These are phyloP conservation scores for Sugiyamaella pinicola DNA, from an alignment of 1,139 yeast genomes.

Conservation along the genomic window DNA sequence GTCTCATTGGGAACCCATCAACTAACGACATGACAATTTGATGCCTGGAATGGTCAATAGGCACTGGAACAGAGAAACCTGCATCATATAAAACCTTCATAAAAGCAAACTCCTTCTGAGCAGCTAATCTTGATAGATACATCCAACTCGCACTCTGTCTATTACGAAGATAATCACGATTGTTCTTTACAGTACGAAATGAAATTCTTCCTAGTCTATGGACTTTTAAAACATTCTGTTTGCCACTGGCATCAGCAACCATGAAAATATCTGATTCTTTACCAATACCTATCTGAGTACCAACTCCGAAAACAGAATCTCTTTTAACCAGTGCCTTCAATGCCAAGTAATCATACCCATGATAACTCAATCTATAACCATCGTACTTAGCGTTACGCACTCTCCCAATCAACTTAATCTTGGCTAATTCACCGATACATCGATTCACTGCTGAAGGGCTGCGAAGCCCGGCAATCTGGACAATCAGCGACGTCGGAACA, in stretches of 20 bases:
- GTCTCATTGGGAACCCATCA: constrained; percentile 87
- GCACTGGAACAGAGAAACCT: constrained; percentile 85
- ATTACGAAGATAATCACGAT: constrained; percentile 83
- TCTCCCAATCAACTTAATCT: constrained; percentile 72
- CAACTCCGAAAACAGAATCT: constrained; percentile 74
- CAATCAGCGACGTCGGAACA: constrained; percentile 86
- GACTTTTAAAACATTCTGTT: constrained; percentile 74
- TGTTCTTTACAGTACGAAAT: constrained; percentile 86
- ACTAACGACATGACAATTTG: constrained; percentile 91
- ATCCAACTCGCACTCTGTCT: constrained; percentile 81
- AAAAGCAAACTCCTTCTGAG: constrained; percentile 86
- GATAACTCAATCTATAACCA: constrained; percentile 85
- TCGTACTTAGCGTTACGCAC: constrained; percentile 81
- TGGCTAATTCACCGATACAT: constrained; percentile 83
- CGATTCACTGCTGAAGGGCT: constrained; percentile 76
- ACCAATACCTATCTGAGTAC: constrained; percentile 92
- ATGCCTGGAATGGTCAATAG: constrained; percentile 88
- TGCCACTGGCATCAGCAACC: constrained; percentile 71
- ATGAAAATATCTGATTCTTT: constrained; percentile 94
- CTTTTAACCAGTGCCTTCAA: constrained; percentile 75
- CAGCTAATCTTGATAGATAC: constrained; percentile 87
- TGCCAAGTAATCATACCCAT: constrained; percentile 91
- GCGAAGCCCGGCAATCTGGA: constrained; percentile 74
- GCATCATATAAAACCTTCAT: constrained; percentile 73
- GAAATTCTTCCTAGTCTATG: constrained; percentile 94